Evolutionary conservation across 495 filamentous ascomycete genomes (phyloP), one percentile per base, ranked within the genome.

Genomic region (Alectoria sarmentosa): DNA sequence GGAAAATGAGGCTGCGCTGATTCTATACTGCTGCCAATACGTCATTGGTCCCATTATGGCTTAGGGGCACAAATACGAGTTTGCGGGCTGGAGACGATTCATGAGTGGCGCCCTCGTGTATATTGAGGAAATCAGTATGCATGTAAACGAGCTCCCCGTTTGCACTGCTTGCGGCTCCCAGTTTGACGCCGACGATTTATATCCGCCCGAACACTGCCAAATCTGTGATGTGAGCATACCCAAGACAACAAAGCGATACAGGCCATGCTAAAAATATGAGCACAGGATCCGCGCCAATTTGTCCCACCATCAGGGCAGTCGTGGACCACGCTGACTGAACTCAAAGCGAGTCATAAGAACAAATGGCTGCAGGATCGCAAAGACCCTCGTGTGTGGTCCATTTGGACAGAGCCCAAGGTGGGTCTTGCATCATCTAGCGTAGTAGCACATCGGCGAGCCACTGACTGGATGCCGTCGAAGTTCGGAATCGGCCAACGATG

Each of bases 401-500:
- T 90, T 44, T 71, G 69, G 61, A 87, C 86, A 0, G 75, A 81
- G 55, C 88, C 88, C 6, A 85, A 79, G 68, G 76, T 76, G 65
- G 10, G 48, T 19, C 38, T 15, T 8, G 21, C 15, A 14, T 8
- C 7, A n/a, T 38, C 28, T n/a, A n/a, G n/a, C n/a, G n/a, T 30
- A 0, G 34, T 46, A 60, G 15, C 0, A 32, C 7, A 17, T 32
- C 14, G 14, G 28, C 26, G 23, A 21, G 17, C 28, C 34, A 17
- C 17, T 55, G 17, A 36, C 2, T 10, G 30, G 4, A 1, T 10
- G 15, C 28, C 5, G 52, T 55, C 8, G 6, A 34, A 76, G 74
- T 77, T 88, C 64, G 89, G 73, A 54, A 93, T 92, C 63, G 89
- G 89, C 23, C 85, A 93, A 70, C 80, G 89, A 17, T 84, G 83